phyloP scores from a whole-genome alignment of 352 stramenopile species.

The Pythium aquatile region DNA sequence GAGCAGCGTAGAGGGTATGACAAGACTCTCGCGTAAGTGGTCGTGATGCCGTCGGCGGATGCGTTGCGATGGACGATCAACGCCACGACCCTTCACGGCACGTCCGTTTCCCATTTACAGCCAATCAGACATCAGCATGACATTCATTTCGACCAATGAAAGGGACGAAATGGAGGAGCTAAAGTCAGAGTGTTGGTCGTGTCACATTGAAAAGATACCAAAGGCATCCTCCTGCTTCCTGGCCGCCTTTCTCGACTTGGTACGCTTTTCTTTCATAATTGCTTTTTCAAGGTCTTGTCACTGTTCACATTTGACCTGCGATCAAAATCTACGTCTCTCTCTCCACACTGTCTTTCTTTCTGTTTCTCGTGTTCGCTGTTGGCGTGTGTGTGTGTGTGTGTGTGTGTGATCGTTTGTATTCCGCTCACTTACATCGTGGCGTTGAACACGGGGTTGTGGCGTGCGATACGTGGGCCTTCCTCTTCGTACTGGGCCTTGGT shows the following conservation, averaged over 20 bases:
- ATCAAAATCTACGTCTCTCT: too few species aligned
- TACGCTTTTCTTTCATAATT: not conserved
- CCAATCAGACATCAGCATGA: not conserved
- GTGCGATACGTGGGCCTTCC: slow-evolving; percentile 92
- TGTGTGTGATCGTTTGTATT: too few species aligned
- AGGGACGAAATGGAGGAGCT: not conserved
- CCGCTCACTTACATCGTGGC: slow-evolving; percentile 80
- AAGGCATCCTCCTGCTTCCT: too few species aligned
- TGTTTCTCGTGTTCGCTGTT: too few species aligned
- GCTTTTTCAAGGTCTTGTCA: too few species aligned
- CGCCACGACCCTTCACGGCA: not conserved
- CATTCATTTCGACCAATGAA: slow-evolving; percentile 17
- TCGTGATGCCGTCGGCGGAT: not conserved
- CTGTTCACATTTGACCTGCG: too few species aligned
- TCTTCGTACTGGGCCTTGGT: slow-evolving; percentile 97
- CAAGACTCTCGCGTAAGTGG: not conserved
- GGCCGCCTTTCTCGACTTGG: too few species aligned
- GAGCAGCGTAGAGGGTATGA: not conserved
- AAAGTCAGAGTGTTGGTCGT: slow-evolving; percentile 19
- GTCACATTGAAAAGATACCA: slow-evolving; percentile 12
- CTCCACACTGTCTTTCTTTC: too few species aligned
- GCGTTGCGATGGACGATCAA: not conserved
- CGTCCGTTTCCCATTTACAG: not conserved
- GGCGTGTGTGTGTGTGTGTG: too few species aligned
- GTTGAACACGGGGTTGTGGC: slow-evolving; percentile 95